Percentiles rank a stretch among this genome's conserved stretches.
Evolutionary conservation across 2,329 filamentous ascomycete species (phyloP).

Genomic region (Fusarium setosum): DNA sequence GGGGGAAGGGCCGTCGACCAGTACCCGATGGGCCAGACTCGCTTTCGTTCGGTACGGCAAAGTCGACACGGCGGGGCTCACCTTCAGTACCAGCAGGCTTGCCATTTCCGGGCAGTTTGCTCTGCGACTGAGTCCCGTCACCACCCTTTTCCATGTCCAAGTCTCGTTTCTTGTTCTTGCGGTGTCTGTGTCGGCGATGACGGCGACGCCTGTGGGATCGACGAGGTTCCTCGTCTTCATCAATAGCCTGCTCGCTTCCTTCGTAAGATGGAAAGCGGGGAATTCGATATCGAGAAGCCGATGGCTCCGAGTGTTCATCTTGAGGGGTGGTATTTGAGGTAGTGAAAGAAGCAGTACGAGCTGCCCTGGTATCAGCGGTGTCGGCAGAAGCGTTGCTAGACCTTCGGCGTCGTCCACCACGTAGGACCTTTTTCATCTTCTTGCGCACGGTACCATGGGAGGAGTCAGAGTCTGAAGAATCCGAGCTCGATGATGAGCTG

Average conservation of each 20-base stretch:
- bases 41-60: conserved; percentile 54
- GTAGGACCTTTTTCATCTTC: conserved; percentile 80
- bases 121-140: conserved; percentile 44
- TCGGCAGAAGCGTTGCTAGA: conserved; percentile 79
- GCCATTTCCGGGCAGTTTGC: conserved; percentile 44
- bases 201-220: conserved; percentile 49
- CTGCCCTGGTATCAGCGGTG: conserved; percentile 50
- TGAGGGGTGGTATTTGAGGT: conserved; percentile 48
- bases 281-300: conserved; percentile 50
- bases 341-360: conserved; percentile 56
- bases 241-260: conserved; percentile 57
- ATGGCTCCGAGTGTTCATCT: conserved; percentile 55
- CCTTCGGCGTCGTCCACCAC: conserved; percentile 77
- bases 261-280: conserved; percentile 51
- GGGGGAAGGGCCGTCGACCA: conserved; percentile 60
- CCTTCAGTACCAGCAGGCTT: conserved; percentile 40
- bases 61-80: conserved; percentile 69
- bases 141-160: conserved; percentile 42
- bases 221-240: conserved; percentile 54
- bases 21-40: conserved; percentile 35
- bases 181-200: conserved; percentile 51
- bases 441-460: conserved; percentile 75
- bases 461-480: conserved; percentile 72
- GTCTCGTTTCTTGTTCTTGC: conserved; percentile 58
- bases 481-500: conserved; percentile 71